Percentiles rank a stretch among this genome's conserved stretches.
phyloP scores from a whole-genome alignment of 208 protist genomes.

The Porcisia hertigi region DNA sequence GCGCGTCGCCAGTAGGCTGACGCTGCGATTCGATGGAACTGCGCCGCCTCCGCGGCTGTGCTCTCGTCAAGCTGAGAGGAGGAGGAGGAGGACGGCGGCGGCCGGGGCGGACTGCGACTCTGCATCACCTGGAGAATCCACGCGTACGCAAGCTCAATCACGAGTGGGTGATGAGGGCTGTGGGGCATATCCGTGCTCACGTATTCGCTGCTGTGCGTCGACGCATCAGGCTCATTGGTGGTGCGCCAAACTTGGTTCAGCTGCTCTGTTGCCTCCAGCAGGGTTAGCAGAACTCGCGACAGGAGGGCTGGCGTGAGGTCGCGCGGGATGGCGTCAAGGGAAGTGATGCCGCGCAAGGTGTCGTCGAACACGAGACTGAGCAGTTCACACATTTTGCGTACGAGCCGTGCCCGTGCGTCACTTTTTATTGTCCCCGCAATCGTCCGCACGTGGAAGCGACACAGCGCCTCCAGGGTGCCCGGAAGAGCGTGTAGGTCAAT shows the following conservation, averaged over 20 bases:
- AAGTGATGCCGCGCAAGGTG: constrained; percentile 33
- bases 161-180: constrained; percentile 30
- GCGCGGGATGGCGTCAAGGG: constrained; percentile 23
- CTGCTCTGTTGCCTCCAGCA: constrained; percentile 17
- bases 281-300: constrained; percentile 27
- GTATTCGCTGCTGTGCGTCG: neutral
- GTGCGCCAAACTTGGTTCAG: constrained; percentile 6
- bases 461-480: constrained; percentile 39
- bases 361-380: constrained; percentile 45
- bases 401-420: constrained; percentile 4
- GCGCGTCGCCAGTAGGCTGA: constrained; percentile 19
- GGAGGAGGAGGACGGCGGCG: constrained; percentile 1
- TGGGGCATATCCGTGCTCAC: neutral
- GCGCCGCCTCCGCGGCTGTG: neutral
- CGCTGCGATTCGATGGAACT: constrained; percentile 9
- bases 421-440: neutral
- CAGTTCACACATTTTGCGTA: constrained; percentile 25
- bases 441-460: constrained; percentile 17
- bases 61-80: no score
- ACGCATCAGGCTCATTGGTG: neutral
- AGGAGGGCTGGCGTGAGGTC: constrained; percentile 19
- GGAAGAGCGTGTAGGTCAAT: constrained; percentile 45
- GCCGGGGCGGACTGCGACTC: constrained; percentile 9
- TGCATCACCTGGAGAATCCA: constrained; percentile 47
- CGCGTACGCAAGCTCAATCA: constrained; percentile 62